Percentiles rank a stretch among this genome's conserved stretches.
Conservation (phyloP, 2,329 filamentous ascomycete genomes). For the Thielaviopsis populi region DNA sequence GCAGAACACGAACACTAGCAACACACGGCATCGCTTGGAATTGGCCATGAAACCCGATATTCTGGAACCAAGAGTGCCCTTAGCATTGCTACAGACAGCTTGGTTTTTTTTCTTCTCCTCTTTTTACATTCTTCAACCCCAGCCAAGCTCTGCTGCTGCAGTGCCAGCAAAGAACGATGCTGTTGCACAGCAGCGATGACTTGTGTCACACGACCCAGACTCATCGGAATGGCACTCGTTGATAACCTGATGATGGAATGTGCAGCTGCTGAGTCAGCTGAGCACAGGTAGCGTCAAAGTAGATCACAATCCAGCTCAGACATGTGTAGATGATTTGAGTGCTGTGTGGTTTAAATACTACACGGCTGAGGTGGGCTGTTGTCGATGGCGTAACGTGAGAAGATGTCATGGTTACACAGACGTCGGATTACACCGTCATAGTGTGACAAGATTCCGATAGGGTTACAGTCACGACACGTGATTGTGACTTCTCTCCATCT, state of each 20-base stretch:
- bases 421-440: background rate
- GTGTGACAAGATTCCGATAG: background rate
- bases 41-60: background rate
- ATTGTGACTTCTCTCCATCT: background rate
- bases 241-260: background rate
- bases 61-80: background rate
- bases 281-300: too few relatives aligned
- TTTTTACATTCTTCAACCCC: background rate
- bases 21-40: too few relatives aligned
- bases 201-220: background rate
- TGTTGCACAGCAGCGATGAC: background rate
- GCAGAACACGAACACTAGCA: too few relatives aligned
- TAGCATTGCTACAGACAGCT: background rate
- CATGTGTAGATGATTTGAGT: background rate
- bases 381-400: too few relatives aligned
- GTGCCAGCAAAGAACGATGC: background rate
- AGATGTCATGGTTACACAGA: background rate
- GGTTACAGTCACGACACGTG: background rate
- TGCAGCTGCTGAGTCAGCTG: background rate
- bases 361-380: too few relatives aligned
- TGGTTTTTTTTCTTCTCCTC: too few relatives aligned
- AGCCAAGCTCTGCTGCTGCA: background rate
- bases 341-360: too few relatives aligned
- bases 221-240: background rate
- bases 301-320: background rate